phyloP scores from a whole-genome alignment of 345 rosid species.

The Populus deltoides region DNA sequence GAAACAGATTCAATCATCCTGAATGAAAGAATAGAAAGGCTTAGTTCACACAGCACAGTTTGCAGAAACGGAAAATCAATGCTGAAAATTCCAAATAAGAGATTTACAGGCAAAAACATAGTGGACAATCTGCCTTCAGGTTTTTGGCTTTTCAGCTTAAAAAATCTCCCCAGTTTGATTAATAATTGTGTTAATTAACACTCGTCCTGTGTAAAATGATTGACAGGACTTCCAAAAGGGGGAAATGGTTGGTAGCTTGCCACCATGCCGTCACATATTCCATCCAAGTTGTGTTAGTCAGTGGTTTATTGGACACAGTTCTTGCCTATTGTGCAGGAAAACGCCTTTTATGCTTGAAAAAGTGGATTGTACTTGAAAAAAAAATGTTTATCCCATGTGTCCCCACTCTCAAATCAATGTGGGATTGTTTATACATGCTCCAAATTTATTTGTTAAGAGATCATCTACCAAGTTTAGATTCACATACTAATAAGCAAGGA shows the following conservation, averaged over 20 bases:
- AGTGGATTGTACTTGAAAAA: background rate
- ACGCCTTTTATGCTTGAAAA: background rate
- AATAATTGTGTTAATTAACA: background rate
- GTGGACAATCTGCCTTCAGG: conserved; percentile 49
- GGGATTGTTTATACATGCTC: background rate
- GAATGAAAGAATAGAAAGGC: background rate
- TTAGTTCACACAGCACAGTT: background rate
- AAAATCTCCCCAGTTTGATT: background rate
- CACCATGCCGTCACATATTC: conserved; percentile 33
- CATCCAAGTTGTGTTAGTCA: conserved; percentile 22
- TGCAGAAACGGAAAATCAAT: background rate
- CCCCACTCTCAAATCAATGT: background rate
- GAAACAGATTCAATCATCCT: background rate
- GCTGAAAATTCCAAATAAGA: conserved; percentile 10
- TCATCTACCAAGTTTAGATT: background rate
- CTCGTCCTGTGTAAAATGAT: background rate
- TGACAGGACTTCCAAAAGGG: conserved; percentile 33
- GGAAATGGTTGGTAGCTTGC: conserved; percentile 25
- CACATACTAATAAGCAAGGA: no score
- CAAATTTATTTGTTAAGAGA: background rate
- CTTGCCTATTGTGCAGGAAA: conserved; percentile 47
- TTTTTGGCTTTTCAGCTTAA: background rate
- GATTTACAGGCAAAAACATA: conserved; percentile 15
- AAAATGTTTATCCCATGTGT: background rate
- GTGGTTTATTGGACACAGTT: conserved; percentile 27